Evolutionary conservation across 352 stramenopile species (phyloP).

Genomic region (Phytophthora cajani): DNA sequence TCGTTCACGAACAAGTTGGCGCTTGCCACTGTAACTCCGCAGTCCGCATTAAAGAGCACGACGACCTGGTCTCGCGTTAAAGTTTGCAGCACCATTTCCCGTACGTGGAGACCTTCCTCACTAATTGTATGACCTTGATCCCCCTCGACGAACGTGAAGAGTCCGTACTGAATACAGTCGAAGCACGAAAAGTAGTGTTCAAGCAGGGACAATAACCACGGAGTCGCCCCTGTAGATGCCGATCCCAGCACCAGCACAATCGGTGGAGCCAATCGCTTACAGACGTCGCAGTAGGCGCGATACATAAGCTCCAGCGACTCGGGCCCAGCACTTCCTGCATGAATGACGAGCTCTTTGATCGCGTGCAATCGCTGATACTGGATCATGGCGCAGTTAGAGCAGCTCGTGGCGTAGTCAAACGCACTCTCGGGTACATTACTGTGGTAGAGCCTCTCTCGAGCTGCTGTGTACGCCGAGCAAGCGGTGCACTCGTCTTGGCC

Average conservation of each 20-base stretch:
- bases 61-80: slow-evolving; percentile 24
- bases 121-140: not conserved
- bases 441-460: not conserved
- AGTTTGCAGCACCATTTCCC: slow-evolving; percentile 17
- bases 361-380: slow-evolving; percentile 19
- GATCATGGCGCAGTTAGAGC: slow-evolving; percentile 20
- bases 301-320: slow-evolving; percentile 35
- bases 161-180: slow-evolving; percentile 17
- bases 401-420: slow-evolving; percentile 5
- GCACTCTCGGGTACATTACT: slow-evolving; percentile 1
- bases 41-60: slow-evolving; percentile 43
- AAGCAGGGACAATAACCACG: slow-evolving; percentile 22
- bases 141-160: not conserved
- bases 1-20: slow-evolving; percentile 42
- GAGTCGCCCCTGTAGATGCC: not conserved
- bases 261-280: slow-evolving; percentile 15
- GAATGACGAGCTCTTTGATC: slow-evolving; percentile 19
- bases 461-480: slow-evolving; percentile 10
- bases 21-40: slow-evolving; percentile 35
- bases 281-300: slow-evolving; percentile 34
- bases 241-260: slow-evolving; percentile 32
- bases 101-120: slow-evolving; percentile 4
- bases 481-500: slow-evolving; percentile 5
- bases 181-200: slow-evolving; percentile 38
- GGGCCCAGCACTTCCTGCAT: not conserved